These are phyloP conservation scores for Coemansia asiatica DNA, from an alignment of 192 early-diverging fungal species.

Conservation along the genomic window DNA sequence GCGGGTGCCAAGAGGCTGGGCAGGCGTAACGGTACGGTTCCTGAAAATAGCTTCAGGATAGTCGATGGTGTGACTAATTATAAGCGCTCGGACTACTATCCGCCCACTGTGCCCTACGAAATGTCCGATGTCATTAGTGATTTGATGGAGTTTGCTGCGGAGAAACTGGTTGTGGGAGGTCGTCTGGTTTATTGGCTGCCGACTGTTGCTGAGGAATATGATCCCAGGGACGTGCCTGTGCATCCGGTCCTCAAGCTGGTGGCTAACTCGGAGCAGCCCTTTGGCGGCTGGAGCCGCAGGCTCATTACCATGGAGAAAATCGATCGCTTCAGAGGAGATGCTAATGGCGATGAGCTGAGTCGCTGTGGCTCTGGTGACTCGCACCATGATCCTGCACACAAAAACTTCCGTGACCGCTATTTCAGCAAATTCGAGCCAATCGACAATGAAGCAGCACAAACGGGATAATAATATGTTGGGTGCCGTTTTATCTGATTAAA, in stretches of 20 bases:
- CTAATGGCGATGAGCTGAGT: too few relatives aligned
- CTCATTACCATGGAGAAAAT: slow-evolving; percentile 96
- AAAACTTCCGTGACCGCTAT: slow-evolving; percentile 47
- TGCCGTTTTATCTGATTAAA: neutral
- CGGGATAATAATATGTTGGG: too few relatives aligned
- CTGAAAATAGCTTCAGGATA: slow-evolving; percentile 26
- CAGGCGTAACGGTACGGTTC: slow-evolving; percentile 48
- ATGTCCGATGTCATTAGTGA: slow-evolving; percentile 88
- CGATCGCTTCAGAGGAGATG: too few relatives aligned
- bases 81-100: slow-evolving; percentile 69
- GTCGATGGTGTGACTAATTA: slow-evolving; percentile 47
- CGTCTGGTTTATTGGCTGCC: slow-evolving; percentile 97
- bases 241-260: slow-evolving; percentile 81
- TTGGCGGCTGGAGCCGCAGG: slow-evolving; percentile 88
- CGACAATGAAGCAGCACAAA: too few relatives aligned
- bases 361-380: neutral
- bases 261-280: slow-evolving; percentile 92
- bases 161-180: slow-evolving; percentile 73
- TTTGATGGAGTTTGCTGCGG: slow-evolving; percentile 79
- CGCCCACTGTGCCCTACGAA: slow-evolving; percentile 93
- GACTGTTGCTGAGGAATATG: slow-evolving; percentile 82
- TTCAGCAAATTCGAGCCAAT: slow-evolving; percentile 46
- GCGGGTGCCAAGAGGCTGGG: slow-evolving; percentile 94
- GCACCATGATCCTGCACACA: slow-evolving; percentile 37
- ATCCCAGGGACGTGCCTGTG: slow-evolving; percentile 73